phyloP scores from a whole-genome alignment of 345 rosid species.

The Euphorbia peplus region DNA sequence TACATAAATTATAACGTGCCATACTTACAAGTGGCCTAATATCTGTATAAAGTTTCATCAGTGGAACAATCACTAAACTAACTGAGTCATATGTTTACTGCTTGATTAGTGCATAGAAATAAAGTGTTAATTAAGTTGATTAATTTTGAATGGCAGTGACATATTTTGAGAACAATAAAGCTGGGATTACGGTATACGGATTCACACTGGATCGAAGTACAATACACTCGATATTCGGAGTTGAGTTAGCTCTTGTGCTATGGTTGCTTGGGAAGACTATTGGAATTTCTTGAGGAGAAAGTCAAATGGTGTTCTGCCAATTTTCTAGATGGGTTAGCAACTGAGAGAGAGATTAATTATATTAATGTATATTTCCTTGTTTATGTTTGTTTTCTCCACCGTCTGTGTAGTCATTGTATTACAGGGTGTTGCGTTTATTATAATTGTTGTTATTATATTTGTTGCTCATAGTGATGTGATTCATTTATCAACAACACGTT shows the following conservation, averaged over 20 bases:
- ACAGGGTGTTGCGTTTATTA: neutral
- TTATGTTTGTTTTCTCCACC: neutral
- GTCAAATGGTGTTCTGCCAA: neutral
- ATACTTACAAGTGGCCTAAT: neutral
- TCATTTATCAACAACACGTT: neutral
- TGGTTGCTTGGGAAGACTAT: constrained; percentile 92
- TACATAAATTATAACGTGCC: neutral
- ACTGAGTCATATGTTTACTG: no score
- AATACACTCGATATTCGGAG: constrained; percentile 75
- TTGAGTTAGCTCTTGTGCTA: constrained; percentile 80
- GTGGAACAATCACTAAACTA: no score
- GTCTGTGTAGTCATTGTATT: neutral
- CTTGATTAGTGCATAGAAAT: no score
- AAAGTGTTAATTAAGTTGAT: no score
- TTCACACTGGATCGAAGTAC: constrained; percentile 75
- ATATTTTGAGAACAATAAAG: constrained; percentile 86
- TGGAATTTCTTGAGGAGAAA: constrained; percentile 47
- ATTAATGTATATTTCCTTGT: neutral
- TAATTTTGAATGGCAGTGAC: constrained; percentile 47
- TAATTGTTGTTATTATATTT: neutral
- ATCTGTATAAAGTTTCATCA: neutral
- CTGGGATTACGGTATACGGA: constrained; percentile 86
- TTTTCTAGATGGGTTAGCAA: neutral
- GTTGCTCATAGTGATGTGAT: neutral
- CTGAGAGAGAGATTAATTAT: neutral